Conservation (phyloP, 2,329 filamentous ascomycete species). For the Helminthosporium solani region DNA sequence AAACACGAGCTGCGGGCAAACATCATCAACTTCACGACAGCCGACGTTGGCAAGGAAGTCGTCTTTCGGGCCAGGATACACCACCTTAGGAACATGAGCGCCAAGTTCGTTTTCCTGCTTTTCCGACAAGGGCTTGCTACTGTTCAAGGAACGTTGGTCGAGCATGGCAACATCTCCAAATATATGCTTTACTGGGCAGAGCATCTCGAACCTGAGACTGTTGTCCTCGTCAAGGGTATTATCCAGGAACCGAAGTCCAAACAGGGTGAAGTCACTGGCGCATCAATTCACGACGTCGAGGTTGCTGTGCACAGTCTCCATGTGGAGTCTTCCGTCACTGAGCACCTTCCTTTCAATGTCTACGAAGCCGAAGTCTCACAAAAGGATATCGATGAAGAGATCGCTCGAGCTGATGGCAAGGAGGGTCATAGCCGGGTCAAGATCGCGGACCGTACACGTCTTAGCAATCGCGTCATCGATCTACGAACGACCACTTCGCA, state of each 20-base stretch:
- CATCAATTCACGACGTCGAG: constrained; percentile 74
- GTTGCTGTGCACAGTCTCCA: constrained; percentile 68
- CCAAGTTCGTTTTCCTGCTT: constrained; percentile 80
- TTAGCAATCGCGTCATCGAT: constrained; percentile 78
- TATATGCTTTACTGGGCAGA: constrained; percentile 87
- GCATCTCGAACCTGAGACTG: constrained; percentile 73
- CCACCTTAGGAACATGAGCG: constrained; percentile 77
- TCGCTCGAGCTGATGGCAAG: constrained; percentile 52
- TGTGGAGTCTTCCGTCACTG: constrained; percentile 61
- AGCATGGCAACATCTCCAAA: constrained; percentile 63
- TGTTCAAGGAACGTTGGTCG: constrained; percentile 77
- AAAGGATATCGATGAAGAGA: constrained; percentile 56
- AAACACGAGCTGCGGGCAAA: constrained; percentile 50
- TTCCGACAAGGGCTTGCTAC: constrained; percentile 82
- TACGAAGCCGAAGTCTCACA: constrained; percentile 67
- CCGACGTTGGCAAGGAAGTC: constrained; percentile 60
- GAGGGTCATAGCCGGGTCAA: constrained; percentile 60
- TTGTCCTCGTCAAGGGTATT: constrained; percentile 73
- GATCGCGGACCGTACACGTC: constrained; percentile 70
- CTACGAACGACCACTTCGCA: constrained; percentile 84
- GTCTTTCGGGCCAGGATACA: constrained; percentile 72
- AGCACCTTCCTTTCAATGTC: constrained; percentile 67
- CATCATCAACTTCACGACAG: constrained; percentile 54
- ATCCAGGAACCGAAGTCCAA: constrained; percentile 69
- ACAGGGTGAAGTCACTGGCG: constrained; percentile 69